Conservation (phyloP, 805 yeast genomes). For the Cyberlindnera xishuangbannaensis region DNA sequence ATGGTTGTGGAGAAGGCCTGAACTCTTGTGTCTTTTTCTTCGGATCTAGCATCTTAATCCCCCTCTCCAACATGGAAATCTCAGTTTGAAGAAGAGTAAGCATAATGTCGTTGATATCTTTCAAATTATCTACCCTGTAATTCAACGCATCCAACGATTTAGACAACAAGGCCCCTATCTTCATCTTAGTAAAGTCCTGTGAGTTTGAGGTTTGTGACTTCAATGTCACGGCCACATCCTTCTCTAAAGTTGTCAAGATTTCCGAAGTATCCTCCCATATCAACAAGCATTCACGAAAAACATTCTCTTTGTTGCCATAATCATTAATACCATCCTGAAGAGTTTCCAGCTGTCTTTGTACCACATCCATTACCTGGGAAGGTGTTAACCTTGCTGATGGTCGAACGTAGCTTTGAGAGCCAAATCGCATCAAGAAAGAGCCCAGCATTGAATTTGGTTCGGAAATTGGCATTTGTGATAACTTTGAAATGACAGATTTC, state of each 20-base stretch:
- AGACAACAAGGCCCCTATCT: constrained; percentile 4
- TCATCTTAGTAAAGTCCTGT: constrained; percentile 4
- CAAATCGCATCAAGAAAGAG: constrained; percentile 14
- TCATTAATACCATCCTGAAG: constrained; percentile 12
- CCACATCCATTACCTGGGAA: constrained; percentile 15
- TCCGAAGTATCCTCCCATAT: constrained; percentile 20
- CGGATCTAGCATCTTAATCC: constrained; percentile 15
- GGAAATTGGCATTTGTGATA: constrained; percentile 1
- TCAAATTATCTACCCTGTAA: constrained; percentile 8
- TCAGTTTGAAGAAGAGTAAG: constrained; percentile 16
- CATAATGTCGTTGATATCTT: constrained; percentile 11
- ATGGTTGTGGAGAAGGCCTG: constrained; percentile 10
- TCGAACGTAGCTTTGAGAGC: constrained; percentile 9
- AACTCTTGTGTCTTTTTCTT: constrained; percentile 2
- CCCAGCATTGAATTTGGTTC: constrained; percentile 9
- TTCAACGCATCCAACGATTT: constrained; percentile 7
- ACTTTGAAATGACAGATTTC: constrained; percentile 17
- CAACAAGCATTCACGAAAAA: constrained; percentile 14
- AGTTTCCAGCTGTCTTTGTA: constrained; percentile 18
- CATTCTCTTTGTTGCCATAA: constrained; percentile 8
- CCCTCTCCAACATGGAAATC: constrained; percentile 13
- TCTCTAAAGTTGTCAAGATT: constrained; percentile 16
- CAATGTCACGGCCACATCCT: constrained; percentile 15
- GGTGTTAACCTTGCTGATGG: constrained; percentile 4
- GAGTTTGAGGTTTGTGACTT: constrained; percentile 7